These are phyloP conservation scores for Aristolochia fimbriata DNA, from an alignment of 164 flowering plant species.

Conservation along the genomic window DNA sequence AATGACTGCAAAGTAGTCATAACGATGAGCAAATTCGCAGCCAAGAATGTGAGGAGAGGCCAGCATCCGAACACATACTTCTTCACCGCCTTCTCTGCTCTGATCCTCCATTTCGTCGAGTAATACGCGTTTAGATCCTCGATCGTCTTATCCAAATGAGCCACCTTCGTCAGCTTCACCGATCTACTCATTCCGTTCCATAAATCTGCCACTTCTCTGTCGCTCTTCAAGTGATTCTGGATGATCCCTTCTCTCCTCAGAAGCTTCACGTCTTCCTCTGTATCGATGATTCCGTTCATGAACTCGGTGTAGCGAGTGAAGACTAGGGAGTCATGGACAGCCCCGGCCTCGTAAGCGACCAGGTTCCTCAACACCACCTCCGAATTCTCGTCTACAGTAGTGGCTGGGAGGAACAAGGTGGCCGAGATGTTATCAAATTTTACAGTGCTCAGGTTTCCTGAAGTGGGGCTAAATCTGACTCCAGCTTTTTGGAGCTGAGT, in stretches of 20 bases:
- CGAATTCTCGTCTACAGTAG: conserved; percentile 10
- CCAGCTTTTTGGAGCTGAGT: conserved; percentile 8
- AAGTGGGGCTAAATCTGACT: neutral
- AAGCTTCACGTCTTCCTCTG: conserved; percentile 16
- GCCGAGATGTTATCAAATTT: conserved; percentile 9
- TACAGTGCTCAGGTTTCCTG: conserved; percentile 9
- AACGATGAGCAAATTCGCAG: conserved; percentile 11
- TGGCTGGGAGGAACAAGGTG: conserved; percentile 12
- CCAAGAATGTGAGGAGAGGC: conserved; percentile 15
- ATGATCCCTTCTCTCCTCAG: conserved; percentile 16
- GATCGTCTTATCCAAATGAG: conserved; percentile 13
- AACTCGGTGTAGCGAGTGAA: conserved; percentile 21
- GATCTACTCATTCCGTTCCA: conserved; percentile 22
- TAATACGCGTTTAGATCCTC: conserved; percentile 18
- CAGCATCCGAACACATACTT: conserved; percentile 18
- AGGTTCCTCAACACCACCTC: conserved; percentile 18
- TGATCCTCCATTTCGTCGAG: conserved; percentile 11
- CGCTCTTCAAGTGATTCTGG: conserved; percentile 17
- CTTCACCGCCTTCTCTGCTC: conserved; percentile 5
- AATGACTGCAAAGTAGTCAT: conserved; percentile 10
- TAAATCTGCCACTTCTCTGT: conserved; percentile 13
- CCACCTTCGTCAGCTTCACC: conserved; percentile 12
- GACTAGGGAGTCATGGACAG: conserved; percentile 11
- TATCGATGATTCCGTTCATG: conserved; percentile 25
- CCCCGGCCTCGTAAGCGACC: conserved; percentile 20